These are phyloP conservation scores for Citrus trifoliata DNA, from an alignment of 345 rosid species.

Conservation along the genomic window DNA sequence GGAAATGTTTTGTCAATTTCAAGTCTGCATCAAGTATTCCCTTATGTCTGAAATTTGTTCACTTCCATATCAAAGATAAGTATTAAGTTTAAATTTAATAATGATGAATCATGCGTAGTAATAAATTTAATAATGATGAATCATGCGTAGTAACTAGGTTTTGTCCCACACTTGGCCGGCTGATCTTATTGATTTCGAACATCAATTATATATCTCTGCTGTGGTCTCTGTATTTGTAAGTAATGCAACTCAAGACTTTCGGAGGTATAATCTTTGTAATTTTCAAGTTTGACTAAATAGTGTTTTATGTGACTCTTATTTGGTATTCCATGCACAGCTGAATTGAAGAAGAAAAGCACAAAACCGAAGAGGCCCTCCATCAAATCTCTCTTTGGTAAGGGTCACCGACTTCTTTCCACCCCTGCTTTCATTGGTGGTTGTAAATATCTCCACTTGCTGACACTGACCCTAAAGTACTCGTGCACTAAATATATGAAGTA, in stretches of 20 bases:
- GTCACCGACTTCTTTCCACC: not conserved
- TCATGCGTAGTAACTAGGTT: not conserved
- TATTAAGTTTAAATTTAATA: not conserved
- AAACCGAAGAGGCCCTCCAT: slow-evolving; percentile 90
- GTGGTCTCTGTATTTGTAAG: not conserved
- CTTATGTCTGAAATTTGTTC: not conserved
- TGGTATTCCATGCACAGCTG: slow-evolving; percentile 42
- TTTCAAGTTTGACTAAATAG: not conserved
- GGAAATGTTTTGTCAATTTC: not conserved
- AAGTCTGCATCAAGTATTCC: not conserved
- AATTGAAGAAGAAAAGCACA: slow-evolving; percentile 78
- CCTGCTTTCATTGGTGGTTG: not conserved
- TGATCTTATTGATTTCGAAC: not conserved
- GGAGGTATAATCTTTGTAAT: not conserved
- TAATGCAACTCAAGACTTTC: not conserved
- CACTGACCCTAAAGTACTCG: not conserved
- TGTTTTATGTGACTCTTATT: not conserved
- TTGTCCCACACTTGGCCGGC: not conserved
- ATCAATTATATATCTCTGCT: not conserved
- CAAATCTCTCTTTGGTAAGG: slow-evolving; percentile 93
- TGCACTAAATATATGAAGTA: no score
- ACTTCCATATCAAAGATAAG: not conserved
- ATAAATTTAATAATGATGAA: not conserved
- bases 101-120: not conserved
- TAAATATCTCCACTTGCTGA: not conserved